Evolutionary conservation across 2,329 filamentous ascomycete genomes (phyloP), one percentile per base, ranked within the genome.

Genomic region (Nectriaceae sp.): DNA sequence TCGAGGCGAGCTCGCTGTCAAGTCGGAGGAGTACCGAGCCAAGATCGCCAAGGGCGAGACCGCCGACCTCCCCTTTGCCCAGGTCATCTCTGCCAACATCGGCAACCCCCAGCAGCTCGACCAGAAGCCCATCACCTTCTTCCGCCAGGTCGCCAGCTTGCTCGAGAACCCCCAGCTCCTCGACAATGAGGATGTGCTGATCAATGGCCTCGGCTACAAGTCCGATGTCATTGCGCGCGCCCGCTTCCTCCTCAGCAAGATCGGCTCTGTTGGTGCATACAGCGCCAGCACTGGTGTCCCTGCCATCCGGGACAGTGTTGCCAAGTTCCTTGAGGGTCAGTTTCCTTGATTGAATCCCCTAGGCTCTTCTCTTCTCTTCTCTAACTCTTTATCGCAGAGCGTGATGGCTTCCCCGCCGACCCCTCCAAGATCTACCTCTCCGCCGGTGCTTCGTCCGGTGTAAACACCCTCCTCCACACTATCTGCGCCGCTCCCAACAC

Each of bases 61-160:
- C 49, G 43, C 50, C 39, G 69, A 70, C 65, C 79, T 97, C 42
- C 93, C 94, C 41, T 99, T 99, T 72, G 79, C 89, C 63, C 82
- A 90, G 51, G 87, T 99, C 71, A 93, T 99, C 75, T 92, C 89
- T 55, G 94, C 94, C 73, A 99, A 99, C 76, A 99, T 99, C 66
- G 94, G 94, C 67, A 99, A 99, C 77, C 94, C 94, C 4, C 94
- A 99, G 74, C 94, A 99, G 75, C 84, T 99, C 55, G 94, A 97
- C 75, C 94, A 99, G 80, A 95, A 97, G 79, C 94, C 94, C 65
- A 93, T 99, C 65, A 99, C 94, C 60, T 99, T 97, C 80, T 97
- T 99, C 84, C 87, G 94, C 61, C 93, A 99, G 75, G 94, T 99
- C 21, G 82, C 94, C 64, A 96, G 90, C 73, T 72, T 99, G 54